Conservation (phyloP, 1,284 basidiomycete species). For the Fistulinella staudtii region DNA sequence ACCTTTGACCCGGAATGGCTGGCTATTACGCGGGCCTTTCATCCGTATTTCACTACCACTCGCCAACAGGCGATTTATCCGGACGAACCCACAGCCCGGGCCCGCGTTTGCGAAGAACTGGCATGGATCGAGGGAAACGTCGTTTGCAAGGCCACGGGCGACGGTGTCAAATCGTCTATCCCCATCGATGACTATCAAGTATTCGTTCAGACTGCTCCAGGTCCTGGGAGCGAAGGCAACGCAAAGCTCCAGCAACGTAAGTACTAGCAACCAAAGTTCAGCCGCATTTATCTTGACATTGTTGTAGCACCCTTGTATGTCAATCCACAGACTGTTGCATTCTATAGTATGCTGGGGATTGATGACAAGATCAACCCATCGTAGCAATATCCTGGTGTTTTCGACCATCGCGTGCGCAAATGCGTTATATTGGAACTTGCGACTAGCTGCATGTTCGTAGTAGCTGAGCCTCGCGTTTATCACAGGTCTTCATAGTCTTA, state of each 20-base stretch:
- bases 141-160: conserved; percentile 36
- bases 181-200: conserved; percentile 54
- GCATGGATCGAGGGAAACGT: conserved; percentile 60
- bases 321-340: conserved; percentile 89
- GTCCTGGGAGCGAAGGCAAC: conserved; percentile 42
- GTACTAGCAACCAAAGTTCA: conserved; percentile 16
- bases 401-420: neutral
- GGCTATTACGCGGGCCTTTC: conserved; percentile 85
- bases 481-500: too few relatives aligned
- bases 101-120: conserved; percentile 60
- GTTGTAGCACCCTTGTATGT: conserved; percentile 42
- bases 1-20: conserved; percentile 90
- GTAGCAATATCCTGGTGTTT: neutral
- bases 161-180: conserved; percentile 19
- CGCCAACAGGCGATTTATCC: conserved; percentile 56
- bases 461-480: too few relatives aligned
- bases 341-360: conserved; percentile 77
- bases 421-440: neutral
- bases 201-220: conserved; percentile 75
- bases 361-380: conserved; percentile 72
- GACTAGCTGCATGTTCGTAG: too few relatives aligned
- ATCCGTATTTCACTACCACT: conserved; percentile 67
- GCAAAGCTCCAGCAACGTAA: conserved; percentile 47
- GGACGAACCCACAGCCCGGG: conserved; percentile 50
- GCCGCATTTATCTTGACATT: conserved; percentile 3